Percentiles rank a stretch among this genome's conserved stretches.
Evolutionary conservation across 140 eudicot genomes (phyloP).

Genomic region (Flaveria floridana): DNA sequence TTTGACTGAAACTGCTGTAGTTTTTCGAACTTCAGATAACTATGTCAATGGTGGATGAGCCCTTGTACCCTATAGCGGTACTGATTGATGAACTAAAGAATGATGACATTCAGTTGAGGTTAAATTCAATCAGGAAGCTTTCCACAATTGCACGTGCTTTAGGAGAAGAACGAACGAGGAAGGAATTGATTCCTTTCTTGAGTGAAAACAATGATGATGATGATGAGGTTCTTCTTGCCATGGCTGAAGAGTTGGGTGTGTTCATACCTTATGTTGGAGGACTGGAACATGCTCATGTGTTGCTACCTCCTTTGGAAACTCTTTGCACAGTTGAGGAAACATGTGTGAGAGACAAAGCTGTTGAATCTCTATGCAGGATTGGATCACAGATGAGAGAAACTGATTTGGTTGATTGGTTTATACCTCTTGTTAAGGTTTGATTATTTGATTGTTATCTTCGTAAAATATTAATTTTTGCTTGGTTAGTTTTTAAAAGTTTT

Average conservation of each 20-base stretch:
- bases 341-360: slow-evolving; percentile 95
- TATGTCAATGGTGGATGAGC: slow-evolving; percentile 94
- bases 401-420: slow-evolving; percentile 83
- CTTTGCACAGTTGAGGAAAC: slow-evolving; percentile 99
- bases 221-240: slow-evolving; percentile 96
- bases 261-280: slow-evolving; percentile 99
- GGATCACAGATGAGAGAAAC: slow-evolving; percentile 95
- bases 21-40: slow-evolving; percentile 21
- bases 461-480: neutral
- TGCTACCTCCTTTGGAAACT: slow-evolving; percentile 89
- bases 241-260: slow-evolving; percentile 98
- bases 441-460: neutral
- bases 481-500: neutral
- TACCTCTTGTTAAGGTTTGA: slow-evolving; percentile 92
- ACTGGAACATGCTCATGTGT: slow-evolving; percentile 84
- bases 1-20: slow-evolving; percentile 28
- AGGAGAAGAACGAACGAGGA: slow-evolving; percentile 91
- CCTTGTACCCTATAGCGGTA: slow-evolving; percentile 94
- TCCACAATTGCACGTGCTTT: slow-evolving; percentile 96
- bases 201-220: slow-evolving; percentile 97
- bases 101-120: slow-evolving; percentile 82
- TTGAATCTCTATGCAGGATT: slow-evolving; percentile 85
- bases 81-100: slow-evolving; percentile 94
- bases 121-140: slow-evolving; percentile 84
- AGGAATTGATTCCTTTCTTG: slow-evolving; percentile 87